Percentiles rank a stretch among this genome's conserved stretches.
Evolutionary conservation across 2,329 filamentous ascomycete species (phyloP).

Genomic region (Penicillium griseofulvum): DNA sequence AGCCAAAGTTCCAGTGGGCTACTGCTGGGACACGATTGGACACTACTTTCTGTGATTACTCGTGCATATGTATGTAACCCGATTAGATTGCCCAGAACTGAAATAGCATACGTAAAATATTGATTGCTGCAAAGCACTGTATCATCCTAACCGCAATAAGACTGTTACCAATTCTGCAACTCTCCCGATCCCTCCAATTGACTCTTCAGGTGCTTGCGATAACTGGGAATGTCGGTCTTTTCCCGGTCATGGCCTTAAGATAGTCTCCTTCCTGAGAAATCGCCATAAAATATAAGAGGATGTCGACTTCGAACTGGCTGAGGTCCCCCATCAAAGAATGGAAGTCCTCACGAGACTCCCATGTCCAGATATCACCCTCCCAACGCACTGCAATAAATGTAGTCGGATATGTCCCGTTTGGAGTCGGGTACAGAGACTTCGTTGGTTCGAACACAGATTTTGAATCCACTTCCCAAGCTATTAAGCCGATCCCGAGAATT

Average conservation of each 20-base stretch:
- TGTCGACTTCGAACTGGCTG: conserved; percentile 3
- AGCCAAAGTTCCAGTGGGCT: not conserved
- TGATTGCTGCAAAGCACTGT: not conserved
- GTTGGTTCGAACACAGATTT: not conserved
- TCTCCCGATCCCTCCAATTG: not conserved
- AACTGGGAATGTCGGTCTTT: conserved; percentile 9
- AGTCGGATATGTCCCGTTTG: conserved; percentile 3
- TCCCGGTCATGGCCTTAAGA: conserved; percentile 6
- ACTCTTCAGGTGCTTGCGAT: not conserved
- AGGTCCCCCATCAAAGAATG: conserved; percentile 4
- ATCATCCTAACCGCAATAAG: not conserved
- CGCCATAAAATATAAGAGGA: conserved; percentile 9
- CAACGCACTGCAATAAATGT: conserved; percentile 11
- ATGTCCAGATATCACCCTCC: conserved; percentile 8
- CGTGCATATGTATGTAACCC: not conserved
- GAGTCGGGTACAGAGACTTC: conserved; percentile 5
- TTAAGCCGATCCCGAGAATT: not conserved
- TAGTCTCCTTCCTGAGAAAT: conserved; percentile 10
- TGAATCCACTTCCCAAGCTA: conserved; percentile 4
- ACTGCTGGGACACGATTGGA: not conserved
- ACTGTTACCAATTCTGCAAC: not conserved
- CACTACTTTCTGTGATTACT: not conserved
- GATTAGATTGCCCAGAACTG: not conserved
- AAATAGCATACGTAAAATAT: not conserved
- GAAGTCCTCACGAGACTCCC: conserved; percentile 10